Base-by-base conservation (phyloP, 2,329 filamentous ascomycete species). In the Pestalotiopsis sp. region DNA sequence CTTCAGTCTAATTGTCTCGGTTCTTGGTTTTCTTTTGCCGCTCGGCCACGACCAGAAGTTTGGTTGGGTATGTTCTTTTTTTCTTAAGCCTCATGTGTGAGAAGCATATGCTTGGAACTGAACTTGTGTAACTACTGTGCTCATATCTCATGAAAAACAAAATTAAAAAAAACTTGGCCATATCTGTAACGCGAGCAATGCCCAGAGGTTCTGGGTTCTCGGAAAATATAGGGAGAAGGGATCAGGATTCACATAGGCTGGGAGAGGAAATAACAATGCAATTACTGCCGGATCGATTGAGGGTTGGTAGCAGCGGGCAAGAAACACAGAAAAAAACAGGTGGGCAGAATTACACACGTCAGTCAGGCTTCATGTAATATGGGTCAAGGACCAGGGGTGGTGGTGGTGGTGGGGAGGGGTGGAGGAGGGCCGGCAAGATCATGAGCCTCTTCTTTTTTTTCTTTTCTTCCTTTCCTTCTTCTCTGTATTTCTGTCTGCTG, bases 391-490 rank as follows among this genome's bases (percentile, higher is more conserved):
- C n/a, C 56, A 58, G 56, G 20, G 56, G 56, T 30, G n/a, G n/a
- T 14, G 4, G 4, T 61, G 17, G 61, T 9, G 44, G n/a, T n/a
- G 20, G 35, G 14, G 13, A 22, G 30, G 10, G 13, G 35, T 38
- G 35, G 56, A 65, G 62, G 22, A 20, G 14, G 26, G n/a, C 62
- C 30, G 39, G 20, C 62, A 35, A 55, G 62, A 65, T 65, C 62
- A 65, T 65, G 62, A 65, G 62, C 40, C 48, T 56, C 40, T 52
- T 52, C 17, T n/a, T n/a, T 52, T n/a, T n/a, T 52, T 52, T 48
- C 40, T n/a, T 14, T 20, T 35, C 6, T 35, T 20, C 44, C 44
- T 52, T 20, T 52, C 17, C 44, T 52, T 17, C 44, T 52, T n/a
- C 44, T 52, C 13, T n/a, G 40, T 48, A 6, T 52, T 39, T 57